Percentiles rank a stretch among this genome's conserved stretches.
Evolutionary conservation across 495 filamentous ascomycete genomes (phyloP).

Genomic region (Penicillium salamii): DNA sequence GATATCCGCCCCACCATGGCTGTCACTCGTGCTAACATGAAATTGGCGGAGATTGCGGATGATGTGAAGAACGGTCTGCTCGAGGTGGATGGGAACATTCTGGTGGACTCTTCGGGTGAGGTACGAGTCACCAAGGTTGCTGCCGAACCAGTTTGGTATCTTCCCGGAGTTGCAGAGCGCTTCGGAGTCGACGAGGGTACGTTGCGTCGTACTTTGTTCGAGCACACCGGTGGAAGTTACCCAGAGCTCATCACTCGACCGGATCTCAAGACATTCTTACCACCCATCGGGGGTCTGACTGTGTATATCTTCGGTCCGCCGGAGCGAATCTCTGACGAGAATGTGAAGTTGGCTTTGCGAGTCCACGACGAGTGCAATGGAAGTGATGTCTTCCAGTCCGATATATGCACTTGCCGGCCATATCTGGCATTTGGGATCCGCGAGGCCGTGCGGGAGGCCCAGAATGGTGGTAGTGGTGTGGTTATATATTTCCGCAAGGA

Average conservation of each 20-base stretch:
- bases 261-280: constrained; percentile 94
- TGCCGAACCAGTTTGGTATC: constrained; percentile 94
- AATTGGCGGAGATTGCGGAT: constrained; percentile 86
- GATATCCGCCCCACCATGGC: constrained; percentile 95
- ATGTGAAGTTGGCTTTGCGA: constrained; percentile 78
- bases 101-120: constrained; percentile 78
- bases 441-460: constrained; percentile 94
- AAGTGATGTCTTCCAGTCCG: constrained; percentile 95
- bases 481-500: constrained; percentile 99
- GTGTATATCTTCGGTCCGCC: constrained; percentile 97
- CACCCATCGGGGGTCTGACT: constrained; percentile 92
- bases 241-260: constrained; percentile 88
- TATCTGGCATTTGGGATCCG: constrained; percentile 97
- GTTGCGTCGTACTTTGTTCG: constrained; percentile 82
- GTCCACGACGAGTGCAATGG: constrained; percentile 98
- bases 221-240: constrained; percentile 91
- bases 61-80: constrained; percentile 77
- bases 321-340: constrained; percentile 85
- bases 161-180: constrained; percentile 89
- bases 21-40: constrained; percentile 95
- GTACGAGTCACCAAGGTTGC: constrained; percentile 95
- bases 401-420: constrained; percentile 96
- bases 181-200: constrained; percentile 94
- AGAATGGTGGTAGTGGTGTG: constrained; percentile 90
- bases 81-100: constrained; percentile 85